Conservation (phyloP, 768 basidiomycete genomes). For the Crassisporium funariophilum region DNA sequence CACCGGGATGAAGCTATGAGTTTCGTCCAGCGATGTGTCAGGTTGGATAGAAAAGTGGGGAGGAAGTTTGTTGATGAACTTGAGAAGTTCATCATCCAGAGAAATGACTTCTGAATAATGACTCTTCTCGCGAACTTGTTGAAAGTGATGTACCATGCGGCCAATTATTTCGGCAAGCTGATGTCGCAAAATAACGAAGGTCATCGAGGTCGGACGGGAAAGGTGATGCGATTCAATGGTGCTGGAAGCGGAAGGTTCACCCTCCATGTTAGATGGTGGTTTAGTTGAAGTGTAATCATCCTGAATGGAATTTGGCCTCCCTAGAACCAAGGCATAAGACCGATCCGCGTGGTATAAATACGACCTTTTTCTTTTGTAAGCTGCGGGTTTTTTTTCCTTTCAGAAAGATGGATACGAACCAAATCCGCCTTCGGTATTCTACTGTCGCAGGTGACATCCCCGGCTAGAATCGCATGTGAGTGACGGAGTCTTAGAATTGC, state of each 20-base stretch:
- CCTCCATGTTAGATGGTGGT: slow-evolving; percentile 72
- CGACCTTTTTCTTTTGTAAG: slow-evolving; percentile 45
- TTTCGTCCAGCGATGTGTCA: slow-evolving; percentile 75
- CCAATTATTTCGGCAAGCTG: slow-evolving; percentile 84
- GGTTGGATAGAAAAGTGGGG: slow-evolving; percentile 77
- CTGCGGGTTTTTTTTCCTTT: not conserved
- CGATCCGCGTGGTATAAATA: slow-evolving; percentile 94
- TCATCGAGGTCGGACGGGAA: slow-evolving; percentile 77
- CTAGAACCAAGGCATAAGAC: slow-evolving; percentile 88
- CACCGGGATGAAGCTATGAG: slow-evolving; percentile 65
- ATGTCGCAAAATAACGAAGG: slow-evolving; percentile 86
- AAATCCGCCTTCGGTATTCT: slow-evolving; percentile 89
- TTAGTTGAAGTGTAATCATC: slow-evolving; percentile 86
- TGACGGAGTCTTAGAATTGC: not conserved
- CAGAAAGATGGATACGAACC: slow-evolving; percentile 46
- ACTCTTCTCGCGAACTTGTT: slow-evolving; percentile 74
- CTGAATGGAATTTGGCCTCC: slow-evolving; percentile 87
- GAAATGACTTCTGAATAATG: slow-evolving; percentile 83
- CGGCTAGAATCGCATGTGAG: slow-evolving; percentile 35
- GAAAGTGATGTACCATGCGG: slow-evolving; percentile 91
- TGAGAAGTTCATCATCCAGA: slow-evolving; percentile 82
- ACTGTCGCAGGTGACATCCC: slow-evolving; percentile 74
- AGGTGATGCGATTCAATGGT: slow-evolving; percentile 58
- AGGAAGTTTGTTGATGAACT: slow-evolving; percentile 75
- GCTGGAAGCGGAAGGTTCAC: slow-evolving; percentile 47